Evolutionary conservation across 306 rosid genomes (phyloP), one percentile per base, ranked within the genome.

Genomic region (Astragalus glycyphyllos): DNA sequence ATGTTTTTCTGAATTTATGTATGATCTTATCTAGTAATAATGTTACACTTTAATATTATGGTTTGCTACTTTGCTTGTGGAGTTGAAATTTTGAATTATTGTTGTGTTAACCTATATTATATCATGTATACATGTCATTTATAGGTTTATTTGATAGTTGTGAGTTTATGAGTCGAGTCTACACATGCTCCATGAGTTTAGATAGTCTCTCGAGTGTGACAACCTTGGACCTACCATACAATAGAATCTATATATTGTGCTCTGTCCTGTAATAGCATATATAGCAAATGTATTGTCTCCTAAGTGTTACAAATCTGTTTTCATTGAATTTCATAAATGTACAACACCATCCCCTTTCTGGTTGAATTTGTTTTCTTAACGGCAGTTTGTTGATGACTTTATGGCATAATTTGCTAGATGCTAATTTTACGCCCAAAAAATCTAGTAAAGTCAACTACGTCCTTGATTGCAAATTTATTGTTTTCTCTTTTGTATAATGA

Each of bases 391-490:
- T 56, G 63, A 46, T 38, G 50, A 44, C 54, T 7, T 77, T 42
- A 71, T 46, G 40, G 40, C 73, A 54, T 71, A 71, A 34, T 69
- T 69, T 51, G 58, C 65, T 60, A 26, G n/a, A 46, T 32, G 49
- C 13, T 58, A 45, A 60, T 7, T 32, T 4, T 60, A 17, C 72
- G 13, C 13, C 16, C 16, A 63, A 55, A 50, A 31, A 50, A n/a
- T 55, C 46, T 8, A 31, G 38, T 65, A 42, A 65, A 41, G 23
- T 51, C 46, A 8, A 23, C 78, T 35, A 31, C 29, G 61, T 40
- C 40, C 64, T 44, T 60, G 11, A 37, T 49, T 23, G 31, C 41
- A 37, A 35, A 8, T 11, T 58, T 58, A 54, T 38, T 13, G 55
- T 26, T 69, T 60, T 56, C 8, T 23, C 65, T 15, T 29, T 11